Conservation (phyloP, 192 early-diverging fungal species). For the Coemansia erecta region DNA sequence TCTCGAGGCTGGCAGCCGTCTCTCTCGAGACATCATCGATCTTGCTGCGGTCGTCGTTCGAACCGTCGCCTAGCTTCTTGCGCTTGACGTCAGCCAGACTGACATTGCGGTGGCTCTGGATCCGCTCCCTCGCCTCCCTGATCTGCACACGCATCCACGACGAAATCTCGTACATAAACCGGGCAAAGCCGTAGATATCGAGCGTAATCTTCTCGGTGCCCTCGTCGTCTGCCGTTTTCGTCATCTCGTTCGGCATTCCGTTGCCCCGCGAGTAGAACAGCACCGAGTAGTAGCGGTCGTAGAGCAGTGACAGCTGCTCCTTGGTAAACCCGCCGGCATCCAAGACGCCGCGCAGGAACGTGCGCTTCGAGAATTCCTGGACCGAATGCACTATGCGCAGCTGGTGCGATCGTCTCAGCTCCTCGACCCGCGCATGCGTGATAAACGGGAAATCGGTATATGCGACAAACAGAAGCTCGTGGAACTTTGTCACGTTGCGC, state of each 20-base stretch:
- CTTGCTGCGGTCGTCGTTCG: neutral
- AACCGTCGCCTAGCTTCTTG: neutral
- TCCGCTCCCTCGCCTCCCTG: conserved; percentile 40
- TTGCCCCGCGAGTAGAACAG: conserved; percentile 57
- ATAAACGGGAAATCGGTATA: conserved; percentile 88
- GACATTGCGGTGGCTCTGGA: conserved; percentile 40
- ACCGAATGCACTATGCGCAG: conserved; percentile 90
- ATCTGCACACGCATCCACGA: conserved; percentile 62
- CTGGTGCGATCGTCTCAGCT: conserved; percentile 80
- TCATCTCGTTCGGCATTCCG: neutral
- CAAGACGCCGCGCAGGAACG: conserved; percentile 77
- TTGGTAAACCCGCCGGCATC: conserved; percentile 76
- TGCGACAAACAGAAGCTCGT: conserved; percentile 85
- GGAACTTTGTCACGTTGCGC: conserved; percentile 74
- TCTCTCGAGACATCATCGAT: conserved; percentile 35
- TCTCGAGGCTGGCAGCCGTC: conserved; percentile 31
- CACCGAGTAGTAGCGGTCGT: conserved; percentile 84
- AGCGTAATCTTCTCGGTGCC: conserved; percentile 48
- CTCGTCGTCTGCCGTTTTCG: conserved; percentile 14
- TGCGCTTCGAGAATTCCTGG: conserved; percentile 89
- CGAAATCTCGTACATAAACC: conserved; percentile 71
- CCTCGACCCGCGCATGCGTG: conserved; percentile 69
- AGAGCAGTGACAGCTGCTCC: conserved; percentile 83
- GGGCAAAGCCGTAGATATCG: conserved; percentile 70
- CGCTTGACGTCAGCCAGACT: conserved; percentile 18